Evolutionary conservation across 495 filamentous ascomycete species (phyloP), one percentile per base, ranked within the genome.

Genomic region (Aspergillus haitiensis): DNA sequence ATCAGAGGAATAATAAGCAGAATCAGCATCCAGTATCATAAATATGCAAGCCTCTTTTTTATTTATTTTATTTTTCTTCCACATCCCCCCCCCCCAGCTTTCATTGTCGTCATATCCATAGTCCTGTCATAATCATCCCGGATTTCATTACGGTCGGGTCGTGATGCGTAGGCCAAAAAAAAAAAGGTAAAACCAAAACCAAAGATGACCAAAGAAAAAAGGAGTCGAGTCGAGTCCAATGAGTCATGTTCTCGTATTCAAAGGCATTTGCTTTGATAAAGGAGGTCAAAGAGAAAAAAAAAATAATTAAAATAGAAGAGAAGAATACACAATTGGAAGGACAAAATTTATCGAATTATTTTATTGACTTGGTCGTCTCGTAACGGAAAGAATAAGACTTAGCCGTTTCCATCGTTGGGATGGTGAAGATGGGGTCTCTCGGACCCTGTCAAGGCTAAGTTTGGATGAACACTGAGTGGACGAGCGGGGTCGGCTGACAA

Each of bases 381-480:
- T 61, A 35, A 69, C 69, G 7, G 52, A 67, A 6, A 77, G 67
- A 31, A 77, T 74, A 56, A 65, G 72, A 59, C 74, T 77, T 21
- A 75, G 55, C 7, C 74, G 70, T 55, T 74, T 78, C 75, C 73
- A 78, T 44, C 75, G 71, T 32, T 68, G 71, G n/a, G 70, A 69
- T 2, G 75, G 68, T 3, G 75, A 73, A 54, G 2, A 55, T 55
- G n/a, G 70, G 71, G 21, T 68, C 63, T 18, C 44, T 16, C 65
- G 58, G 13, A 65, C 62, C 49, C 72, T 71, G 36, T 74, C 73
- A 12, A 70, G 61, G 54, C 65, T 67, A 50, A 54, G 52, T 54
- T 68, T 69, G 46, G 67, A 67, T 27, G 72, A 78, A n/a, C 69
- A 74, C 27, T 70, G 67, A 3, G 77, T 76, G 2, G 75, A 78